Evolutionary conservation across 495 filamentous ascomycete genomes (phyloP).

Genomic region (Neurospora hispaniola): DNA sequence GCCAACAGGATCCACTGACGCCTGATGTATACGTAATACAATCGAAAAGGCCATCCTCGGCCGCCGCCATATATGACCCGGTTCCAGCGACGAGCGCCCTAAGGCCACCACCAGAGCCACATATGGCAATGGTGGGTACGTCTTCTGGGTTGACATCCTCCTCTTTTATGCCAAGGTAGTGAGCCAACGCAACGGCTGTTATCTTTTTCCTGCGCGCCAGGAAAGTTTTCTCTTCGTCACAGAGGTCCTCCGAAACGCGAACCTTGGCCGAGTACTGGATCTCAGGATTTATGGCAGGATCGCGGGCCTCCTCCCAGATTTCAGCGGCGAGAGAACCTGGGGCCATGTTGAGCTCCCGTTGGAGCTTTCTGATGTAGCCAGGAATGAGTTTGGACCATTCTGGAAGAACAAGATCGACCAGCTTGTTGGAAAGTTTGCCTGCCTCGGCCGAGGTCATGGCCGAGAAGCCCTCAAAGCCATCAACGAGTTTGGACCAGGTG

Average conservation of each 20-base stretch:
- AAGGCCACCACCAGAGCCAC: slow-evolving; percentile 84
- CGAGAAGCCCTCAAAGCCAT: slow-evolving; percentile 48
- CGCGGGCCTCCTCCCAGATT: slow-evolving; percentile 84
- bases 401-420: slow-evolving; percentile 62
- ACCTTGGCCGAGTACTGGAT: slow-evolving; percentile 70
- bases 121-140: slow-evolving; percentile 84
- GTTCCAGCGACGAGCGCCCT: slow-evolving; percentile 82
- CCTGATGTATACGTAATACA: slow-evolving; percentile 91
- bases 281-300: slow-evolving; percentile 75
- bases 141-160: slow-evolving; percentile 83
- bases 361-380: slow-evolving; percentile 69
- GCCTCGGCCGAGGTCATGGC: slow-evolving; percentile 43
- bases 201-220: slow-evolving; percentile 50
- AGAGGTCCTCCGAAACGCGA: slow-evolving; percentile 72
- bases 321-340: slow-evolving; percentile 82
- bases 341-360: slow-evolving; percentile 74
- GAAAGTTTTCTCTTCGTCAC: slow-evolving; percentile 70
- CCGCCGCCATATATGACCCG: slow-evolving; percentile 68
- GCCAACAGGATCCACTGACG: slow-evolving; percentile 91
- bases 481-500: slow-evolving; percentile 50
- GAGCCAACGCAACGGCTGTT: slow-evolving; percentile 60
- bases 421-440: slow-evolving; percentile 49
- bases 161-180: slow-evolving; percentile 67
- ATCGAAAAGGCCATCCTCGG: slow-evolving; percentile 81
- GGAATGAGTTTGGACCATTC: slow-evolving; percentile 74